A percentile compares a stretch with the other conserved stretches of the same genome.
These are phyloP conservation scores for Sinapis alba DNA, from an alignment of 441 rosid genomes.

Conservation along the genomic window DNA sequence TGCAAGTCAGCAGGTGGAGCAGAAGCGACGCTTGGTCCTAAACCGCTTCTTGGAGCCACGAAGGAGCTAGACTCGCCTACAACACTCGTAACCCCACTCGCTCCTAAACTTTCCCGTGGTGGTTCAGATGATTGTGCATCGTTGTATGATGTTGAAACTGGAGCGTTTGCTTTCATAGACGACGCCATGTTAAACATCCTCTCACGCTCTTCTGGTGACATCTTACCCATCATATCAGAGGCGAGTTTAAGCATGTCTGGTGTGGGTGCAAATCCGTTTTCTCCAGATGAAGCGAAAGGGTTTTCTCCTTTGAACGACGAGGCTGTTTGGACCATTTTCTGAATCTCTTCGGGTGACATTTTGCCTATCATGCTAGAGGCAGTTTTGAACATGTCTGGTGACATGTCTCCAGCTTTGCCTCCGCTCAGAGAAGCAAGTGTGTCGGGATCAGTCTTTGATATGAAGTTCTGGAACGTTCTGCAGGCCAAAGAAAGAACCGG, in stretches of 20 bases:
- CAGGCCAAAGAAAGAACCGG: conserved; percentile 15
- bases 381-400: conserved; percentile 81
- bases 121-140: conserved; percentile 38
- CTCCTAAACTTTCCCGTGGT: conserved; percentile 36
- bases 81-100: conserved; percentile 39
- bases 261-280: conserved; percentile 50
- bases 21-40: conserved; percentile 52
- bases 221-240: conserved; percentile 62
- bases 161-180: conserved; percentile 49
- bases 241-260: conserved; percentile 72
- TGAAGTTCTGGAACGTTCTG: conserved; percentile 84
- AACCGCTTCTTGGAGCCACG: conserved; percentile 47
- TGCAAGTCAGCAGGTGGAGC: conserved; percentile 68
- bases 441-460: conserved; percentile 72
- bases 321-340: conserved; percentile 79
- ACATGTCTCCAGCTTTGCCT: conserved; percentile 68
- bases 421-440: conserved; percentile 73
- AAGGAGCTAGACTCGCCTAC: conserved; percentile 50
- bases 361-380: conserved; percentile 84
- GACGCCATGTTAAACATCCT: conserved; percentile 85
- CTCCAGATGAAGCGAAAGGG: conserved; percentile 40
- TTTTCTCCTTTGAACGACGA: conserved; percentile 71
- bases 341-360: conserved; percentile 90
- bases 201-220: conserved; percentile 68
- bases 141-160: conserved; percentile 44